phyloP scores from a whole-genome alignment of 2,329 filamentous ascomycete genomes.

The Aspergillus piperis region DNA sequence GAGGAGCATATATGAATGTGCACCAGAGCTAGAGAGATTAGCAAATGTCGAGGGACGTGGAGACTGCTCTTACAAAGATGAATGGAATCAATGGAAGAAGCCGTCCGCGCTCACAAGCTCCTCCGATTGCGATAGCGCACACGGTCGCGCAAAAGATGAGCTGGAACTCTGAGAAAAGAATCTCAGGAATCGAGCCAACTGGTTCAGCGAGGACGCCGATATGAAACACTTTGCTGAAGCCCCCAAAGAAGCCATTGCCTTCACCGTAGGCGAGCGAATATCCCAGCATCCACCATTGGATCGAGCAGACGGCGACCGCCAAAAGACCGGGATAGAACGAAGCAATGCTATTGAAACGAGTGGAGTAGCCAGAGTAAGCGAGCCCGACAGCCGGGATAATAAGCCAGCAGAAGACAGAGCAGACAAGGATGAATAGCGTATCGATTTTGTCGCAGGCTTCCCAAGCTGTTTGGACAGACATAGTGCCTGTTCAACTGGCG shows the following conservation, averaged over 20 bases:
- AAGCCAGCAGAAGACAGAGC: conserved; percentile 55
- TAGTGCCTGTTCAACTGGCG: neutral
- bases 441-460: conserved; percentile 55
- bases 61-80: conserved; percentile 39
- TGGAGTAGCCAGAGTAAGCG: conserved; percentile 54
- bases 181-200: conserved; percentile 53
- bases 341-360: conserved; percentile 50
- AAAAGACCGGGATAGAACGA: conserved; percentile 53
- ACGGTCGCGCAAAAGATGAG: conserved; percentile 54
- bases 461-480: conserved; percentile 48
- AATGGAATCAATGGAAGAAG: conserved; percentile 51
- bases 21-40: conserved; percentile 44
- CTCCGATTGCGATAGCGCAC: conserved; percentile 54
- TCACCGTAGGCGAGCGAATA: conserved; percentile 54
- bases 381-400: conserved; percentile 56
- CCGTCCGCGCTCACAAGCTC: conserved; percentile 51
- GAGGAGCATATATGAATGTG: conserved; percentile 51
- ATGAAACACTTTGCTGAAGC: conserved; percentile 50
- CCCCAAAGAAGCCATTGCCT: conserved; percentile 48
- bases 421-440: conserved; percentile 54
- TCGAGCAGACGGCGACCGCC: conserved; percentile 50
- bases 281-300: conserved; percentile 55
- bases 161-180: conserved; percentile 56
- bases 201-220: conserved; percentile 50
- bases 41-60: neutral